These are phyloP conservation scores for Diaporthe caulivora DNA, from an alignment of 2,329 filamentous ascomycete genomes.

Conservation along the genomic window DNA sequence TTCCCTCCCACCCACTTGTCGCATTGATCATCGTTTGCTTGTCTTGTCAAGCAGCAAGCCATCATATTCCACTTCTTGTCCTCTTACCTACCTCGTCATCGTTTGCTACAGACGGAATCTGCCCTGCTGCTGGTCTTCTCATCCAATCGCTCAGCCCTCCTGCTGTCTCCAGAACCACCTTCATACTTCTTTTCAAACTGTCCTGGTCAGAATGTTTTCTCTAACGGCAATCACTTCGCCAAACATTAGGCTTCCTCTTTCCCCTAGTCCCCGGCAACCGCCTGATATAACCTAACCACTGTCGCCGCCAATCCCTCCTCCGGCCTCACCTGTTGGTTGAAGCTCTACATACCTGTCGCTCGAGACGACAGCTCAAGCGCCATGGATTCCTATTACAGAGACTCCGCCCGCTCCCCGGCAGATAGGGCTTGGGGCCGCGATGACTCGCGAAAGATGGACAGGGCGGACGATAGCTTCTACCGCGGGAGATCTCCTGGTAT, in stretches of 20 bases:
- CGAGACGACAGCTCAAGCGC: constrained; percentile 35
- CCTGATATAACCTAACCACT: constrained; percentile 47
- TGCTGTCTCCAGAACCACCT: constrained; percentile 31
- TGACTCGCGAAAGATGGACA: constrained; percentile 66
- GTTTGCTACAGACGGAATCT: constrained; percentile 39
- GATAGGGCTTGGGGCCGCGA: constrained; percentile 68
- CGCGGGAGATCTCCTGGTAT: constrained; percentile 78
- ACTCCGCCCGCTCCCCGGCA: constrained; percentile 65
- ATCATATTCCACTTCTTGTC: constrained; percentile 30
- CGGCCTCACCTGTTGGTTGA: constrained; percentile 4
- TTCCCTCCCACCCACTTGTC: constrained; percentile 26
- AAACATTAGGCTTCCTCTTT: constrained; percentile 59
- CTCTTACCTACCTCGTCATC: constrained; percentile 37
- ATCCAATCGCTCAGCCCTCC: constrained; percentile 37
- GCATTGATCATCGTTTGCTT: constrained; percentile 31
- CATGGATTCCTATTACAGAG: constrained; percentile 72
- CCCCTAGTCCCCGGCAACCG: constrained; percentile 43
- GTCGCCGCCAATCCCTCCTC: constrained; percentile 35
- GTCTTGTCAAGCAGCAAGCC: constrained; percentile 30
- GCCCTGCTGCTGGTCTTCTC: constrained; percentile 36
- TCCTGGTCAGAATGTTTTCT: constrained; percentile 59
- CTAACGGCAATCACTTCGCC: constrained; percentile 68
- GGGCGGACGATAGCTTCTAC: constrained; percentile 70
- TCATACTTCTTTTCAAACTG: constrained; percentile 40
- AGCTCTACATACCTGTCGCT: not conserved